phyloP scores from a whole-genome alignment of 2,329 filamentous ascomycete species.

The Ascochyta clinopodiicola region DNA sequence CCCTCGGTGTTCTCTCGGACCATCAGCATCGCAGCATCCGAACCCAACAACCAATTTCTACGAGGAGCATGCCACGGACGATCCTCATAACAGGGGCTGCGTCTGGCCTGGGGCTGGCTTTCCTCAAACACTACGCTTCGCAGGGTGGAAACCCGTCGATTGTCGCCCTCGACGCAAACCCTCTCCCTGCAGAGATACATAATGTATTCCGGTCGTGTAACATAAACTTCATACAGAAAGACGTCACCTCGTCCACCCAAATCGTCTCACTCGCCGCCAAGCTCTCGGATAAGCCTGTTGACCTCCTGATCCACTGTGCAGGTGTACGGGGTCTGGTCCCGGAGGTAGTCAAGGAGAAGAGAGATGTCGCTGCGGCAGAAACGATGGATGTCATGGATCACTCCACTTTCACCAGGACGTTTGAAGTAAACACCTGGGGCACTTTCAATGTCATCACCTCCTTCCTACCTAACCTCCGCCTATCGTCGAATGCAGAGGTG shows the following conservation, averaged over 20 bases:
- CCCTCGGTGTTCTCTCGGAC: constrained; percentile 3
- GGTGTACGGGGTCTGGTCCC: constrained; percentile 55
- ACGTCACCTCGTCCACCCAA: constrained; percentile 15
- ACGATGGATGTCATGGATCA: constrained; percentile 50
- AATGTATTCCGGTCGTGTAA: neutral
- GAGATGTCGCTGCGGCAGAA: constrained; percentile 51
- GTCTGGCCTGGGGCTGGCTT: constrained; percentile 84
- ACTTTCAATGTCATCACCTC: constrained; percentile 51
- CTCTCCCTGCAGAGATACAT: constrained; percentile 2
- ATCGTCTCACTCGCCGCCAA: constrained; percentile 19
- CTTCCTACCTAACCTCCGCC: constrained; percentile 46
- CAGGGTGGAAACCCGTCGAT: constrained; percentile 17
- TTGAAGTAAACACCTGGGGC: constrained; percentile 52
- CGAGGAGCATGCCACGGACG: constrained; percentile 53
- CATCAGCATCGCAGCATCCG: neutral
- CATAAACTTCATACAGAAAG: constrained; percentile 15
- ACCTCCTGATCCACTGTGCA: constrained; percentile 53
- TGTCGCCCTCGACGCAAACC: constrained; percentile 30
- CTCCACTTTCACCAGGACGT: constrained; percentile 48
- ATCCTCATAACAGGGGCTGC: constrained; percentile 92
- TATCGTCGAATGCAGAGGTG: constrained; percentile 35
- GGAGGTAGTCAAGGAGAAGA: constrained; percentile 22
- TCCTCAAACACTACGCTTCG: constrained; percentile 34
- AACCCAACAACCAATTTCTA: neutral
- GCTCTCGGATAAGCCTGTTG: constrained; percentile 35